These are phyloP conservation scores for Pseudonectria buxi DNA, from an alignment of 2,329 filamentous ascomycete genomes.

Conservation along the genomic window DNA sequence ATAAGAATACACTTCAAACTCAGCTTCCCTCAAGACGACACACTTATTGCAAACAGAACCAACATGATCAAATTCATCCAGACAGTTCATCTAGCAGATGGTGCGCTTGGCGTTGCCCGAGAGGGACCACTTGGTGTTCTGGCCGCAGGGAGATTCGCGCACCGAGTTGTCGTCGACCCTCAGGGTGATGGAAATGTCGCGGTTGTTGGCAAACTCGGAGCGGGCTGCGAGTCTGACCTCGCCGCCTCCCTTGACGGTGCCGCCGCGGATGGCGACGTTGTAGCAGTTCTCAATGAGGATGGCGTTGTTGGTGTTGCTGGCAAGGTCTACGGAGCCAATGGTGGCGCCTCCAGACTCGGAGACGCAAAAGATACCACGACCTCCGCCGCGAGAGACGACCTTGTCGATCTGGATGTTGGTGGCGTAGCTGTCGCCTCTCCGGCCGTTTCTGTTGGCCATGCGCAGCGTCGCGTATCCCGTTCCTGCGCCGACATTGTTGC, in stretches of 20 bases:
- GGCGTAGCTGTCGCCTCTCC: slow-evolving; percentile 41
- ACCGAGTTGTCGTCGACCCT: slow-evolving; percentile 44
- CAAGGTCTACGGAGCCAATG: slow-evolving; percentile 43
- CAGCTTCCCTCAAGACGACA: too few relatives aligned
- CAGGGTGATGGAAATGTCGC: slow-evolving; percentile 43
- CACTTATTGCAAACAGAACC: too few relatives aligned
- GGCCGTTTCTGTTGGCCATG: slow-evolving; percentile 51
- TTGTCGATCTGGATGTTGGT: slow-evolving; percentile 47
- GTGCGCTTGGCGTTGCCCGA: slow-evolving; percentile 36
- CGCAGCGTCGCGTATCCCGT: slow-evolving; percentile 51
- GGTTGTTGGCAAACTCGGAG: slow-evolving; percentile 46
- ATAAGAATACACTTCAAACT: too few relatives aligned
- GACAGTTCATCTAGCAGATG: slow-evolving; percentile 32
- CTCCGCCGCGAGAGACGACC: slow-evolving; percentile 49
- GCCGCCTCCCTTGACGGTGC: slow-evolving; percentile 47
- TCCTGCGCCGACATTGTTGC: slow-evolving; percentile 45
- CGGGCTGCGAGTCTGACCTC: slow-evolving; percentile 48
- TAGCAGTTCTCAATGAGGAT: slow-evolving; percentile 56
- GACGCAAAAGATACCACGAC: slow-evolving; percentile 52
- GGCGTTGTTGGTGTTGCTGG: slow-evolving; percentile 48
- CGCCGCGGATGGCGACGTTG: slow-evolving; percentile 43
- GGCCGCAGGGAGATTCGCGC: slow-evolving; percentile 46
- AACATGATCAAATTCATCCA: too few relatives aligned
- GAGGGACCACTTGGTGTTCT: slow-evolving; percentile 44
- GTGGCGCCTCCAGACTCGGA: slow-evolving; percentile 47